A percentile compares a stretch with the other conserved stretches of the same genome.
Conservation (phyloP, 140 eudicot genomes). For the Erigeron philadelphicus region DNA sequence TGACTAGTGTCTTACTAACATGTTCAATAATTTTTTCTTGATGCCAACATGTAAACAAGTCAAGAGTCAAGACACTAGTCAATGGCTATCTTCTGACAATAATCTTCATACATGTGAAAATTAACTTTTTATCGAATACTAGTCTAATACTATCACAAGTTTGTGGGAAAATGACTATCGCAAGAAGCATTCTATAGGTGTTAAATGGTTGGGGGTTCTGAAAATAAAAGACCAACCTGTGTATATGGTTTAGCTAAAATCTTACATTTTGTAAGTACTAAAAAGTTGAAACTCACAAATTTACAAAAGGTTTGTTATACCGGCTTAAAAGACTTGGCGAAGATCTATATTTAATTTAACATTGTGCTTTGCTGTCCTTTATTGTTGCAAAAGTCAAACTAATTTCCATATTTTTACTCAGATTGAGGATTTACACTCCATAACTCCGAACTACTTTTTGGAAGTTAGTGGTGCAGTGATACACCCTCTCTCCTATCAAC, state of each 20-base stretch:
- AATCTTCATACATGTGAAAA: conserved; percentile 1
- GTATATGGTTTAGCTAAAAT: not conserved
- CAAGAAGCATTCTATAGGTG: not conserved
- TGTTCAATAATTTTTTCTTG: conserved; percentile 6
- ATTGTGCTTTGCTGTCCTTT: not conserved
- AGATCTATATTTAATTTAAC: not conserved
- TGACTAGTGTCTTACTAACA: conserved; percentile 4
- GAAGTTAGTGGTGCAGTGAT: conserved; percentile 89
- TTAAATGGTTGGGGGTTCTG: not conserved
- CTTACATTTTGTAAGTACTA: not conserved
- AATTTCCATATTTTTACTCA: conserved; percentile 28
- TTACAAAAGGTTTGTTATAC: not conserved
- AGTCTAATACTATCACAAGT: not conserved
- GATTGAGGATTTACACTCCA: conserved; percentile 93
- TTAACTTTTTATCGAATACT: not conserved
- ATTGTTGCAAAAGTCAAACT: conserved; percentile 1
- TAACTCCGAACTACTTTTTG: conserved; percentile 87
- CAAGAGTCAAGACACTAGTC: not conserved
- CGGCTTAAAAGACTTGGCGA: not conserved
- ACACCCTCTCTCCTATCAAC: conserved; percentile 90
- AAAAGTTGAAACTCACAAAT: not conserved
- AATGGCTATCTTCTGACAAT: not conserved
- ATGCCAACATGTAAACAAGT: conserved; percentile 12
- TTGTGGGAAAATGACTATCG: not conserved
- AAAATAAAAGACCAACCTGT: not conserved